These are phyloP conservation scores for Aspergillus leporis DNA, from an alignment of 495 filamentous ascomycete species.

Conservation along the genomic window DNA sequence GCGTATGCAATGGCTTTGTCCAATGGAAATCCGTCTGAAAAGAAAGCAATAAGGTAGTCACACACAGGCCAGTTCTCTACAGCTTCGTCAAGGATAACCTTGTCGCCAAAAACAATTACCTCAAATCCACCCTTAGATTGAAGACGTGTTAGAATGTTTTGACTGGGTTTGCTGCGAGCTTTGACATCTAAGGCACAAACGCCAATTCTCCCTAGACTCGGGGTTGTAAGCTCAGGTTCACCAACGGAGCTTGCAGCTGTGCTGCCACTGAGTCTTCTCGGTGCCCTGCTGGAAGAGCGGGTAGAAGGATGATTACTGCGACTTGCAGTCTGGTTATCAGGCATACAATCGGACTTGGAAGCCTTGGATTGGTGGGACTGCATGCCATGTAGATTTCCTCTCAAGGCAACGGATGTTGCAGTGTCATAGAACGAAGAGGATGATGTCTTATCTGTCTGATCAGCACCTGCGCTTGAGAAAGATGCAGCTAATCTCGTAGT, in stretches of 20 bases:
- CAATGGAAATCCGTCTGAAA: constrained; percentile 93
- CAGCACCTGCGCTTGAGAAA: constrained; percentile 10
- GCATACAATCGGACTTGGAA: constrained; percentile 20
- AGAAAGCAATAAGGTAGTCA: constrained; percentile 97
- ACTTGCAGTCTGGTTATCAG: constrained; percentile 24
- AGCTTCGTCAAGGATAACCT: constrained; percentile 93
- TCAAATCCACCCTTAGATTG: constrained; percentile 92
- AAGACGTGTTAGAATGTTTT: constrained; percentile 90
- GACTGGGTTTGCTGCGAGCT: constrained; percentile 90
- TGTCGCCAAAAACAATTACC: constrained; percentile 95
- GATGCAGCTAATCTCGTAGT: constrained; percentile 8
- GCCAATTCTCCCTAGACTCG: constrained; percentile 68
- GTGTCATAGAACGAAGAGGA: constrained; percentile 18
- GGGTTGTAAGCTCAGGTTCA: constrained; percentile 33
- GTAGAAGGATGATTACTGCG: constrained; percentile 46
- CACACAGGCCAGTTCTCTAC: constrained; percentile 63
- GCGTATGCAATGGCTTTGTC: constrained; percentile 97
- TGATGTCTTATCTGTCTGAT: constrained; percentile 22
- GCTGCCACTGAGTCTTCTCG: constrained; percentile 74
- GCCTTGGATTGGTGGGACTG: constrained; percentile 20
- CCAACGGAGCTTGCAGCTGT: constrained; percentile 69
- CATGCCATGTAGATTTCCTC: constrained; percentile 6
- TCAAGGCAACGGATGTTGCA: constrained; percentile 16
- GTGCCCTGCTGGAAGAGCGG: constrained; percentile 71
- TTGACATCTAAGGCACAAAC: constrained; percentile 96